Conservation (phyloP, 805 yeast genomes). For the Saccharomycopsis lassenensis region DNA sequence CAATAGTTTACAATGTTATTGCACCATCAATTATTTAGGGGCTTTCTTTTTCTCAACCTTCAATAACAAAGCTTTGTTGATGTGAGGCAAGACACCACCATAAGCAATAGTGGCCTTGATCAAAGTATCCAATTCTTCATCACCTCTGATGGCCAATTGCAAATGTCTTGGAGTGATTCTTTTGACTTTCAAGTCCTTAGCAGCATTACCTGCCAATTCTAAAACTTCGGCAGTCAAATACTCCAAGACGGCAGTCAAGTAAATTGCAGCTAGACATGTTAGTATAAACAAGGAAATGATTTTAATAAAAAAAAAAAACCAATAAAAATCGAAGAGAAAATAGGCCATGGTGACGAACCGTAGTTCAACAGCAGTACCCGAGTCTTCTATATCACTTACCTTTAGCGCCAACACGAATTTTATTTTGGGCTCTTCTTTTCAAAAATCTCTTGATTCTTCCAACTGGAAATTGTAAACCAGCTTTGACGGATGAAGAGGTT, state of each 20-base stretch:
- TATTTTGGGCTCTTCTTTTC: conserved; percentile 82
- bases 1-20: no score
- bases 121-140: conserved; percentile 90
- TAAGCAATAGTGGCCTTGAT: conserved; percentile 93
- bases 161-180: conserved; percentile 97
- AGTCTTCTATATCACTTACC: no score
- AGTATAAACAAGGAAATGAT: background rate
- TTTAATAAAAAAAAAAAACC: background rate
- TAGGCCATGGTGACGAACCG: no score
- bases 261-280: conserved; percentile 58
- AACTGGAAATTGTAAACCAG: conserved; percentile 94
- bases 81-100: conserved; percentile 97
- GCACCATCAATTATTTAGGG: background rate
- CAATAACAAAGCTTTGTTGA: conserved; percentile 69
- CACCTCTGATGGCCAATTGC: conserved; percentile 95
- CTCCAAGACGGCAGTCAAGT: conserved; percentile 90
- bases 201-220: conserved; percentile 97
- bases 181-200: conserved; percentile 88
- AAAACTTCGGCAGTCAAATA: conserved; percentile 94
- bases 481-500: conserved; percentile 78
- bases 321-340: background rate
- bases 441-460: conserved; percentile 97
- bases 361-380: no score
- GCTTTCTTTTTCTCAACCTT: conserved; percentile 56
- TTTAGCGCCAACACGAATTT: conserved; percentile 71